Evolutionary conservation across 768 basidiomycete genomes (phyloP).

Genomic region (Phaeotremella fagi): DNA sequence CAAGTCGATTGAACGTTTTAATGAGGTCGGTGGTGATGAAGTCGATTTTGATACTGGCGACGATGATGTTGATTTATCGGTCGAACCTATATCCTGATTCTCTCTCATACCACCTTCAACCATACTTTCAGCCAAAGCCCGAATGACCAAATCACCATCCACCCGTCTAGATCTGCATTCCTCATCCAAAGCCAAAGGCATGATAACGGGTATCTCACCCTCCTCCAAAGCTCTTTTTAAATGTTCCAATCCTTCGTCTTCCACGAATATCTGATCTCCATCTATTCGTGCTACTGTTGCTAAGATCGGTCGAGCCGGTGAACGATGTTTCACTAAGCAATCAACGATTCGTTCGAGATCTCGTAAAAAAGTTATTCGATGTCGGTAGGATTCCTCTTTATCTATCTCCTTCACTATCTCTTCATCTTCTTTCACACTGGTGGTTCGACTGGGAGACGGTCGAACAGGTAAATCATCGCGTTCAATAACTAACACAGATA

Average conservation of each 20-base stretch:
- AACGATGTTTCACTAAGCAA: constrained; percentile 77
- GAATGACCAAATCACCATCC: constrained; percentile 80
- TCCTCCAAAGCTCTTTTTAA: constrained; percentile 83
- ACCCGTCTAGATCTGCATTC: constrained; percentile 80
- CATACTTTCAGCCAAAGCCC: constrained; percentile 83
- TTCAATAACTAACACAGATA: constrained; percentile 92
- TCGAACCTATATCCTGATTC: too few species aligned
- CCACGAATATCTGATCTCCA: constrained; percentile 55
- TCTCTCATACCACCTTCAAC: constrained; percentile 52
- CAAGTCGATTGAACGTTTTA: constrained; percentile 60
- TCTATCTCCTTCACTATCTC: constrained; percentile 27
- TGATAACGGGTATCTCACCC: constrained; percentile 92
- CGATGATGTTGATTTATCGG: too few species aligned
- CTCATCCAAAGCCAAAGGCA: constrained; percentile 88
- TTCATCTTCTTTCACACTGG: neutral
- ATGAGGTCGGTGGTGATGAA: neutral
- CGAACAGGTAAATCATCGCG: constrained; percentile 63
- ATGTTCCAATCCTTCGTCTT: constrained; percentile 71
- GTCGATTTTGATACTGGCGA: constrained; percentile 27
- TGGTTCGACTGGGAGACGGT: neutral
- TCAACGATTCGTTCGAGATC: constrained; percentile 81
- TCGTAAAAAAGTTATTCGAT: constrained; percentile 51
- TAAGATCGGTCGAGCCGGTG: constrained; percentile 78
- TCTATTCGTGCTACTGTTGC: constrained; percentile 62
- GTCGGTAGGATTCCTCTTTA: constrained; percentile 23